phyloP scores from a whole-genome alignment of 2,329 filamentous ascomycete species.

The Cladosporium halotolerans region DNA sequence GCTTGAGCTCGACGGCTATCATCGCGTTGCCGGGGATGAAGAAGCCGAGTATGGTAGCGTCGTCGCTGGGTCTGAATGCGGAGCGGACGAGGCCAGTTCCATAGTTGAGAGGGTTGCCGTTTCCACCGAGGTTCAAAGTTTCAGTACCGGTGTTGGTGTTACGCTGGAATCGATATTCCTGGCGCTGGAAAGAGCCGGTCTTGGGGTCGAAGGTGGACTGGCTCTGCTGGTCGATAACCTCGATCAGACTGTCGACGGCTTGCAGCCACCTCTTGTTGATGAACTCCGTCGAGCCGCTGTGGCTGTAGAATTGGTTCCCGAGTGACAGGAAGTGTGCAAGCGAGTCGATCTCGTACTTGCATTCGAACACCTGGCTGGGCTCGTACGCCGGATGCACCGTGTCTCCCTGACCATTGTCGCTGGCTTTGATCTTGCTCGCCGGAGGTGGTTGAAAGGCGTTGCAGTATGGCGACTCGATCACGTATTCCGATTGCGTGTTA shows the following conservation, averaged over 20 bases:
- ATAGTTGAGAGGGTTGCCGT: constrained; percentile 84
- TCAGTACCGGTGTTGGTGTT: constrained; percentile 78
- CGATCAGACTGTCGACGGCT: constrained; percentile 68
- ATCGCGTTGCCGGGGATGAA: constrained; percentile 94
- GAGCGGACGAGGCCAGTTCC: constrained; percentile 83
- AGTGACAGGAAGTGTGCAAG: constrained; percentile 85
- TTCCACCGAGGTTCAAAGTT: constrained; percentile 72
- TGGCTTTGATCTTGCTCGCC: constrained; percentile 65
- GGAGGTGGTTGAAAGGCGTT: constrained; percentile 96
- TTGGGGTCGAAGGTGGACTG: constrained; percentile 69
- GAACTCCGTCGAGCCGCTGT: constrained; percentile 72
- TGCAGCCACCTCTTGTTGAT: constrained; percentile 70
- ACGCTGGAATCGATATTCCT: constrained; percentile 83
- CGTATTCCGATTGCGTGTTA: constrained; percentile 91
- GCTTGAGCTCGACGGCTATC: constrained; percentile 83
- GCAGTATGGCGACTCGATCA: constrained; percentile 92
- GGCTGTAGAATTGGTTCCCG: constrained; percentile 76
- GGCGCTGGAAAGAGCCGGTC: constrained; percentile 58
- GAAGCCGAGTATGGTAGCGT: constrained; percentile 88
- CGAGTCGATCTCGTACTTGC: constrained; percentile 97
- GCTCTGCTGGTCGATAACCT: constrained; percentile 71
- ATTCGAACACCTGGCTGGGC: constrained; percentile 82
- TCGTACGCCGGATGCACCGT: constrained; percentile 82
- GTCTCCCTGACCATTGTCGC: constrained; percentile 76
- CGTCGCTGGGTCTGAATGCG: constrained; percentile 90